Evolutionary conservation across 2,329 filamentous ascomycete species (phyloP).

Genomic region (Fusarium agapanthi): DNA sequence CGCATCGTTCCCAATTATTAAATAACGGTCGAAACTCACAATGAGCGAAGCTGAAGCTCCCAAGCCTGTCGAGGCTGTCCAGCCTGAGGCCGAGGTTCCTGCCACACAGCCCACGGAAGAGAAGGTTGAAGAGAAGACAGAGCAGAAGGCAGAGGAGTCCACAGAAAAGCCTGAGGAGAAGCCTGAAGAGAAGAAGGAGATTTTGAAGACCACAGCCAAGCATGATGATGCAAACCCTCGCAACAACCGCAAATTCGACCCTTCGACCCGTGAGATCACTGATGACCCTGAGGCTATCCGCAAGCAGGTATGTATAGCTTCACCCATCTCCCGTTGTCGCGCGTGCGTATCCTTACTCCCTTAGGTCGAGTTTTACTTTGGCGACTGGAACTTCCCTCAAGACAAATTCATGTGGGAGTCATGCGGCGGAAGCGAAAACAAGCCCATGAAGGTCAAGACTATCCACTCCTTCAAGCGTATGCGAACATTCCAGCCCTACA

Average conservation of each 20-base stretch:
- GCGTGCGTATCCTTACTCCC: slow-evolving; percentile 10
- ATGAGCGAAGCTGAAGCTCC: slow-evolving; percentile 53
- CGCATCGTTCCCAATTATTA: slow-evolving; percentile 1
- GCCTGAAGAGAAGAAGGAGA: slow-evolving; percentile 39
- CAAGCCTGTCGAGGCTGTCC: slow-evolving; percentile 51
- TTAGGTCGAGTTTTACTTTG: slow-evolving; percentile 96
- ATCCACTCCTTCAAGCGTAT: slow-evolving; percentile 94
- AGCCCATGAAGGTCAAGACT: slow-evolving; percentile 78
- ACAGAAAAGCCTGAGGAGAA: slow-evolving; percentile 41
- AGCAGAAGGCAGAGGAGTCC: slow-evolving; percentile 40
- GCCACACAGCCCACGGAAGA: slow-evolving; percentile 40
- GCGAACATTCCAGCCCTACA: slow-evolving; percentile 91
- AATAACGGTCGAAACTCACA: slow-evolving; percentile 28
- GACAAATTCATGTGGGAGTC: slow-evolving; percentile 88
- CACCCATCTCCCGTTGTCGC: background rate
- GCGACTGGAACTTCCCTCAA: slow-evolving; percentile 85
- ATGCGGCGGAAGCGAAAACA: slow-evolving; percentile 82
- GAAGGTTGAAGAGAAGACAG: slow-evolving; percentile 40
- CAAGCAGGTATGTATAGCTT: slow-evolving; percentile 69
- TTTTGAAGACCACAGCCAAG: slow-evolving; percentile 57
- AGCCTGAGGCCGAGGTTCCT: slow-evolving; percentile 43
- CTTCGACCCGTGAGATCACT: slow-evolving; percentile 72
- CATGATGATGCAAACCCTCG: slow-evolving; percentile 50
- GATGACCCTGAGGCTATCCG: slow-evolving; percentile 84
- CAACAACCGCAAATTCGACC: slow-evolving; percentile 76